Evolutionary conservation across 495 filamentous ascomycete genomes (phyloP), one percentile per base, ranked within the genome.

Genomic region (Hyaloscypha bicolor): DNA sequence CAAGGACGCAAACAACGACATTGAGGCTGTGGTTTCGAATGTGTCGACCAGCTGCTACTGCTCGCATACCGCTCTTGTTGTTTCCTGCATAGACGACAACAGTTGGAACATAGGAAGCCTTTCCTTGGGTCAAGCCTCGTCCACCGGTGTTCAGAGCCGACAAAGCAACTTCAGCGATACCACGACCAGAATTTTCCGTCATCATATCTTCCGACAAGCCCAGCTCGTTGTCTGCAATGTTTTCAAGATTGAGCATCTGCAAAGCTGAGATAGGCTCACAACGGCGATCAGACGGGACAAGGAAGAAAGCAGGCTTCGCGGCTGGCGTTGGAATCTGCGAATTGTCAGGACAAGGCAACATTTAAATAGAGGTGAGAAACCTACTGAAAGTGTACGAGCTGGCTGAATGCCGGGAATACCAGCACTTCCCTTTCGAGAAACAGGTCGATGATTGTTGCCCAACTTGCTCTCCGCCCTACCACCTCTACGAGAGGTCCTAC

Each of bases 211-310:
- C 91, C 0, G 90, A 90, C 53, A 99, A 80, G 5, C 92, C 93
- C 67, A 95, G 87, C 67, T 97, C 93, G 30, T 87, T 85, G 51
- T 91, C 87, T 0, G 93, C 92, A 61, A 94, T 88, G 69, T 93
- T 93, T 77, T 99, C 95, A 30, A 97, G 84, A 67, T 94, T 93
- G 37, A 94, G 85, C 81, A 96, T 94, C 72, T 94, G 92, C 37
- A 94, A 77, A 21, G 94, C 91, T 60, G 88, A 91, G 63, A 97
- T 87, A 16, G 90, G 87, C 56, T 94, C 92, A 67, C 94, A 91
- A 65, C 85, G 86, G 45, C 89, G 81, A 72, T 91, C 90, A 5
- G 88, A 88, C 19, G 85, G 84, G 11, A 86, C 76, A n/a, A 82
- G 56, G 65, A 82, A 84, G 64, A 86, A 78, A 6, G 72, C 51